Evolutionary conservation across 2,329 filamentous ascomycete species (phyloP).

Genomic region (Xylaria hypoxylon): DNA sequence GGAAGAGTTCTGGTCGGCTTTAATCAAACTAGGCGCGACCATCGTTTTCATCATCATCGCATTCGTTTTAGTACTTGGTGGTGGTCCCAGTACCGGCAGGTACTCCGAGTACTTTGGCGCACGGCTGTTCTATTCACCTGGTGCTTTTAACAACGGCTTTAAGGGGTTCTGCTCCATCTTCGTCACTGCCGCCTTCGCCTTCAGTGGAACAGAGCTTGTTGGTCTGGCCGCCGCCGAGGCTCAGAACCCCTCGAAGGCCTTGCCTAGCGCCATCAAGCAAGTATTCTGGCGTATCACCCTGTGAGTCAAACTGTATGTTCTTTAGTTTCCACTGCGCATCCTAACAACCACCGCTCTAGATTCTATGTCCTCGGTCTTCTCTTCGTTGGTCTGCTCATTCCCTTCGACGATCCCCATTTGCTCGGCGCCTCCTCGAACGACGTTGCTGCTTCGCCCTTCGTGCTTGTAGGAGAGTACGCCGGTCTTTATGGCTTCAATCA

Average conservation of each 20-base stretch:
- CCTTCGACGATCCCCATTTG: conserved; percentile 59
- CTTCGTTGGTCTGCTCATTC: conserved; percentile 63
- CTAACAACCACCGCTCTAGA: conserved; percentile 38
- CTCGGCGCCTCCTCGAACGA: conserved; percentile 61
- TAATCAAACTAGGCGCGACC: conserved; percentile 68
- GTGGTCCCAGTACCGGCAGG: conserved; percentile 63
- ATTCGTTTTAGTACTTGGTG: conserved; percentile 69
- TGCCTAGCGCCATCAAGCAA: conserved; percentile 87
- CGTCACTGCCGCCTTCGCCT: conserved; percentile 79
- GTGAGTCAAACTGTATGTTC: conserved; percentile 34
- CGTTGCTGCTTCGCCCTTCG: conserved; percentile 65
- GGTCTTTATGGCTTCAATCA: conserved; percentile 63
- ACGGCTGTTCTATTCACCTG: conserved; percentile 62
- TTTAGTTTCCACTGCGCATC: not conserved
- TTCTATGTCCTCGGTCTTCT: conserved; percentile 67
- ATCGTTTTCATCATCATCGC: conserved; percentile 73
- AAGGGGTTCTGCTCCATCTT: conserved; percentile 79
- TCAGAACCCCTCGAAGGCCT: conserved; percentile 74
- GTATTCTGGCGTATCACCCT: conserved; percentile 70
- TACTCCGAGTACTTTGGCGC: conserved; percentile 63
- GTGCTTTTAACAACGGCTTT: conserved; percentile 77
- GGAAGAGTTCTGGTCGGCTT: conserved; percentile 70
- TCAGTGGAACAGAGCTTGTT: conserved; percentile 79
- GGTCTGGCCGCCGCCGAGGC: conserved; percentile 80
- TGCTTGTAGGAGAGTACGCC: conserved; percentile 67